Evolutionary conservation across 495 filamentous ascomycete genomes (phyloP), one percentile per base, ranked within the genome.

Genomic region (Penicillium fimorum): DNA sequence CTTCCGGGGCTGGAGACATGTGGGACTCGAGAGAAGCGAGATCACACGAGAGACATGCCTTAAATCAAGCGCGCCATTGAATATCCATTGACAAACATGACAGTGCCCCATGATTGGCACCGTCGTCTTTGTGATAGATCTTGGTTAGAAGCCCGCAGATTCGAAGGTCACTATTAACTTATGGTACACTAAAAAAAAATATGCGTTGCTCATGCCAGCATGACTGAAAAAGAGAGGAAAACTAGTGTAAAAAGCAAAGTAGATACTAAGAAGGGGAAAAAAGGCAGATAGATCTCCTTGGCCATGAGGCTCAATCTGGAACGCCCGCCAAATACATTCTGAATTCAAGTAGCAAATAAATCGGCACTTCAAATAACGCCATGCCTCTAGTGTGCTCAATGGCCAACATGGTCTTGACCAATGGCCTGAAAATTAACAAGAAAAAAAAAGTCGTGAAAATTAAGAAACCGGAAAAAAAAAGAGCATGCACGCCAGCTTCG

Each of bases 121-220:
- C 3, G 48, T 40, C 11, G 4, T 1, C 8, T 45, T 33, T 12
- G 35, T 47, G 52, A 47, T 47, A 38, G 43, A 47, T 46, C 30
- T 45, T 17, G 41, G 27, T 54, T 12, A 35, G 30, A 35, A 44
- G 7, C 8, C 20, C 20, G 15, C 11, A 24, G 9, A 43, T 35
- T 42, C 7, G 17, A 54, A 17, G 12, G 24, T 32, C 30, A 53
- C 27, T 38, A 25, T 27, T 25, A 29, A 43, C 15, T 33, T 56
- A 59, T 61, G 48, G 35, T 63, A 61, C 58, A 66, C 20, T 38
- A 17, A 55, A 54, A 60, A 42, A 51, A 32, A 38, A 32, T 29
- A 60, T n/a, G 22, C 33, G n/a, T 38, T 51, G 33, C 55, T 27
- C 40, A 50, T 45, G 30, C 24, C 25, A 15, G 33, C 24, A 35